phyloP scores from a whole-genome alignment of 1,139 yeast genomes.

The Scheffersomyces titani region DNA sequence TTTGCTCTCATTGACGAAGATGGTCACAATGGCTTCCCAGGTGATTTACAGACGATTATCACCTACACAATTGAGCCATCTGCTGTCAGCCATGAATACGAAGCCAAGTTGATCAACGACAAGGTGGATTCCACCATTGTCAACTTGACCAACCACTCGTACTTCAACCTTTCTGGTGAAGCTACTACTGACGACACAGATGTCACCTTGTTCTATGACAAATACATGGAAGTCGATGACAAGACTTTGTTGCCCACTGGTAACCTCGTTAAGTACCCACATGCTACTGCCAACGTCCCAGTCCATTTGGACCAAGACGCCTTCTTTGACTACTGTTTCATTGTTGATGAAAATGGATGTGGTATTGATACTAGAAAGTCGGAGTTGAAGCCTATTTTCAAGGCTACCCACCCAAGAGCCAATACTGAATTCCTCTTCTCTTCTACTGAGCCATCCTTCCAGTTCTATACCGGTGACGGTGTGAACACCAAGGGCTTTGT shows the following conservation, averaged over 20 bases:
- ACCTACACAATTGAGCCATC: slow-evolving; percentile 38
- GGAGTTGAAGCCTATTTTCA: slow-evolving; percentile 38
- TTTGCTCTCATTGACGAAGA: slow-evolving; percentile 45
- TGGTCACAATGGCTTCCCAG: slow-evolving; percentile 58
- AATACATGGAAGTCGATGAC: slow-evolving; percentile 39
- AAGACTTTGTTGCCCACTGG: slow-evolving; percentile 54
- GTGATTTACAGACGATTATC: slow-evolving; percentile 45
- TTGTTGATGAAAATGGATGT: slow-evolving; percentile 34
- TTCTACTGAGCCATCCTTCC: slow-evolving; percentile 71
- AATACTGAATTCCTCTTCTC: slow-evolving; percentile 42
- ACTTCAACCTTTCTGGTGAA: slow-evolving; percentile 45
- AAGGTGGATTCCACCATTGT: slow-evolving; percentile 49
- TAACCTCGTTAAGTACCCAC: slow-evolving; percentile 26
- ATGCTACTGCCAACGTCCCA: slow-evolving; percentile 21
- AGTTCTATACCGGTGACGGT: slow-evolving; percentile 64
- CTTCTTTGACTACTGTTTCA: slow-evolving; percentile 54
- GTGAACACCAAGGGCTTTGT: slow-evolving; percentile 38
- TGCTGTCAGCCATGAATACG: slow-evolving; percentile 47
- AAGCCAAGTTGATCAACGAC: slow-evolving; percentile 42
- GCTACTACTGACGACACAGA: slow-evolving; percentile 34
- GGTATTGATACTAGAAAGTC: slow-evolving; percentile 45
- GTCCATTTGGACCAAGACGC: slow-evolving; percentile 27
- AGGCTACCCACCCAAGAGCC: slow-evolving; percentile 51
- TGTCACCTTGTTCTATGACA: slow-evolving; percentile 28
- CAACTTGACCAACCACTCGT: slow-evolving; percentile 65